Evolutionary conservation across 805 yeast genomes (phyloP), one percentile per base, ranked within the genome.

Genomic region (Ogataea philodendri): DNA sequence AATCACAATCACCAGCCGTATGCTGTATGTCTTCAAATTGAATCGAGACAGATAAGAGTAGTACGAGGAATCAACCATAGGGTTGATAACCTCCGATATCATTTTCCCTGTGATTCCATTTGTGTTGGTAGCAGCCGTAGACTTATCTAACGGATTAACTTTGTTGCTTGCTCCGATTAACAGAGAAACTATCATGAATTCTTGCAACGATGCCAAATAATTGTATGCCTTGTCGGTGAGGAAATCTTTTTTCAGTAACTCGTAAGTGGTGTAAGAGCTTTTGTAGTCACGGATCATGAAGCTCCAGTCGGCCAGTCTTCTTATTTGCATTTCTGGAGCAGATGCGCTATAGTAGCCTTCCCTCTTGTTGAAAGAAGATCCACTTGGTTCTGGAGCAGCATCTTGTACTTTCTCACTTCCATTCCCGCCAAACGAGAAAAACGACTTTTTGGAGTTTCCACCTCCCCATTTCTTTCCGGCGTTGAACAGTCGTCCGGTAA

Each of bases 221-320:
- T 70, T 63, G 87, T 93, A 86, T 1, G 93, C 86, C 60, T 80
- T 83, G 51, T 83, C 93, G 41, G 75, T 73, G 24, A 76, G 66
- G 46, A 81, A 81, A 55, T 89, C 96, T 51, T 83, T 81, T 41
- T 81, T 81, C 23, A 87, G 69, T 32, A 85, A 57, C 41, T 90
- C 97, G 56, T 90, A 90, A 1, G 87, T 83, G 1, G 84, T 67
- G 52, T 83, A 81, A 3, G 97, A 93, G 39, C 76, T 78, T 55
- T 81, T 80, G 67, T 83, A 90, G 63, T 93, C 96, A 22, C 88
- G 74, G n/a, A 89, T 62, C 78, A 93, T 85, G 51, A 90, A 78
- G 5, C 88, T 78, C 86, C 95, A 86, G 57, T 93, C 98, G 0
- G 95, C 97, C 17, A 90, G 65, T 53, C 84, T 82, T 32, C 97